Conservation (phyloP, 2,329 filamentous ascomycete genomes). For the Colletotrichum sidae region DNA sequence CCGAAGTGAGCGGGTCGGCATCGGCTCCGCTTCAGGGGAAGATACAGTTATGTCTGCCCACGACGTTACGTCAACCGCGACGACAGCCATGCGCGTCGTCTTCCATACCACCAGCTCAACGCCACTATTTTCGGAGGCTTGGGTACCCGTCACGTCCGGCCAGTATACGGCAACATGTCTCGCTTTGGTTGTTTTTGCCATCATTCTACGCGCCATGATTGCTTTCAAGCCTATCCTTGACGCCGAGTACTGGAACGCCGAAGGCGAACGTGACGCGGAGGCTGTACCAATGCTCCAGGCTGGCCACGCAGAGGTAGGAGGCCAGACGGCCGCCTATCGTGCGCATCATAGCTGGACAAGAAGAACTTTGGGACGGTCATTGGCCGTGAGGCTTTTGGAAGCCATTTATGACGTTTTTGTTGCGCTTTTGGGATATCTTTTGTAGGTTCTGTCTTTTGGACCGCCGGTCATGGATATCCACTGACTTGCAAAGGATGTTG, state of each 20-base stretch:
- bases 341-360: too few relatives aligned
- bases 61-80: neutral
- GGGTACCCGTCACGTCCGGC: conserved; percentile 2
- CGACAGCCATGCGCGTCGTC: conserved; percentile 20
- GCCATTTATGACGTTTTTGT: conserved; percentile 17
- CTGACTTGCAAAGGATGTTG: conserved; percentile 72
- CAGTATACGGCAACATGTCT: conserved; percentile 26
- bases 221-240: conserved; percentile 25
- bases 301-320: neutral
- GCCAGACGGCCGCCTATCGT: neutral
- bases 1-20: neutral
- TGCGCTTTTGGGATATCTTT: conserved; percentile 69
- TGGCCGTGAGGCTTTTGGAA: neutral
- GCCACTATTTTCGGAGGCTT: conserved; percentile 7
- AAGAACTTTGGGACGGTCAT: too few relatives aligned
- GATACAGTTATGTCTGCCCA: conserved; percentile 2
- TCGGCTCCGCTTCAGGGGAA: neutral
- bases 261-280: neutral
- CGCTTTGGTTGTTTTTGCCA: conserved; percentile 4
- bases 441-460: conserved; percentile 67
- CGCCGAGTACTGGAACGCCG: conserved; percentile 3
- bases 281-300: neutral
- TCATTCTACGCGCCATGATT: conserved; percentile 22
- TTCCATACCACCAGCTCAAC: conserved; percentile 26
- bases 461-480: too few relatives aligned